These are phyloP conservation scores for Phytophthora pluvialis DNA, from an alignment of 352 stramenopile genomes.

Conservation along the genomic window DNA sequence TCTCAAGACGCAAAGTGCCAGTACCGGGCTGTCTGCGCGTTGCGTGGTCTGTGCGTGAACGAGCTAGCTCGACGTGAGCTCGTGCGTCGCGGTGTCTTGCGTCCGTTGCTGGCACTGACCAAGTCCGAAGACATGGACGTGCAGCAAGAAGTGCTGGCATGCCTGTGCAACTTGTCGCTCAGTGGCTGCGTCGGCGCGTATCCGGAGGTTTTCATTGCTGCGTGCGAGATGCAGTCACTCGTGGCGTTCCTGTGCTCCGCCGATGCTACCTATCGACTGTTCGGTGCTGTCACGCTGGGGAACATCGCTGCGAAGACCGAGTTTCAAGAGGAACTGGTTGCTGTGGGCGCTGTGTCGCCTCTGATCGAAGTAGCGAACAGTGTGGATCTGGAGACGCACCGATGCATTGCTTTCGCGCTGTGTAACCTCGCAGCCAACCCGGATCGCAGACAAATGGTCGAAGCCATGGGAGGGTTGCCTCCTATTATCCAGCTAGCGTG, in stretches of 20 bases:
- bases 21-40: slow-evolving; percentile 88
- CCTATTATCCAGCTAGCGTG: slow-evolving; percentile 96
- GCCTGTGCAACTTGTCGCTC: slow-evolving; percentile 97
- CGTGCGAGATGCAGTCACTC: slow-evolving; percentile 91
- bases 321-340: slow-evolving; percentile 84
- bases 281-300: slow-evolving; percentile 95
- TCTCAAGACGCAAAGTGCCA: slow-evolving; percentile 86
- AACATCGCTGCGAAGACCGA: slow-evolving; percentile 91
- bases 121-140: slow-evolving; percentile 94
- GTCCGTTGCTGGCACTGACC: slow-evolving; percentile 88
- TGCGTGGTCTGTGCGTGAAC: slow-evolving; percentile 94
- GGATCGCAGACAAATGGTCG: slow-evolving; percentile 88
- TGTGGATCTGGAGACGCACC: slow-evolving; percentile 94
- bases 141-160: slow-evolving; percentile 96
- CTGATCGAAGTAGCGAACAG: slow-evolving; percentile 93
- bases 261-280: slow-evolving; percentile 95
- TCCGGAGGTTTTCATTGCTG: slow-evolving; percentile 88
- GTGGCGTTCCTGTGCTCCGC: slow-evolving; percentile 96
- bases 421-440: slow-evolving; percentile 95
- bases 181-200: slow-evolving; percentile 94
- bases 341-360: slow-evolving; percentile 87
- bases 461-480: slow-evolving; percentile 92
- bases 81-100: slow-evolving; percentile 88
- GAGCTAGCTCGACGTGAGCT: slow-evolving; percentile 88
- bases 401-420: slow-evolving; percentile 96